phyloP scores from a whole-genome alignment of 768 basidiomycete species.

The Pulveroboletus sp. region DNA sequence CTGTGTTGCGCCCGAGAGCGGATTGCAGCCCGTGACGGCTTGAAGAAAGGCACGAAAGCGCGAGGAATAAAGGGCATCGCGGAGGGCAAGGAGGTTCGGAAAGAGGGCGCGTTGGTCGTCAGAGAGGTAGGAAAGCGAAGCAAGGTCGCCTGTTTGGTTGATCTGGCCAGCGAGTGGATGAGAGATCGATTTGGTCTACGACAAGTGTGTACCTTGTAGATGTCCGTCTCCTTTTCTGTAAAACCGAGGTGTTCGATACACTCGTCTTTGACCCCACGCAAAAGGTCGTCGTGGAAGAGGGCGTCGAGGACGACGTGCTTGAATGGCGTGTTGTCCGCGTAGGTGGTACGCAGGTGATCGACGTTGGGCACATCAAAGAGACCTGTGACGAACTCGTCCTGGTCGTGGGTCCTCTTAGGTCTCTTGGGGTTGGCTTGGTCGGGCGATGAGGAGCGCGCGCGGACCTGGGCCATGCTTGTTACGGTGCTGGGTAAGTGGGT shows the following conservation, averaged over 20 bases:
- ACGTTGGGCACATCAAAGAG: slow-evolving; percentile 60
- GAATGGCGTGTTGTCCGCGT: slow-evolving; percentile 66
- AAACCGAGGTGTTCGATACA: slow-evolving; percentile 77
- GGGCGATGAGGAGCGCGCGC: slow-evolving; percentile 42
- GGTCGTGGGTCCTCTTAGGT: slow-evolving; percentile 36
- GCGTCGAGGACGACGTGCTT: slow-evolving; percentile 79
- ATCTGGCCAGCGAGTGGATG: slow-evolving; percentile 51
- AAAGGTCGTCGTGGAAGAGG: slow-evolving; percentile 80
- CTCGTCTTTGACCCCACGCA: slow-evolving; percentile 81
- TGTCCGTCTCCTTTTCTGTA: slow-evolving; percentile 95
- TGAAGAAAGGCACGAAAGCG: slow-evolving; percentile 82
- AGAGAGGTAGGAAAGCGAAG: slow-evolving; percentile 86
- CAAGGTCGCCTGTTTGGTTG: slow-evolving; percentile 95
- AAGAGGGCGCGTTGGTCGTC: slow-evolving; percentile 74
- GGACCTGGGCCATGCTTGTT: slow-evolving; percentile 40
- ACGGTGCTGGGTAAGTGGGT: background rate
- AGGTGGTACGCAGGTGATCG: slow-evolving; percentile 52
- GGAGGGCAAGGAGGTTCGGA: slow-evolving; percentile 75
- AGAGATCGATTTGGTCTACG: background rate
- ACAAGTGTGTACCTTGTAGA: slow-evolving; percentile 74
- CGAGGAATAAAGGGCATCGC: slow-evolving; percentile 87
- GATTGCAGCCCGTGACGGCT: slow-evolving; percentile 87
- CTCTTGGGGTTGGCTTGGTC: slow-evolving; percentile 31
- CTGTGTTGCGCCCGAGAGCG: slow-evolving; percentile 86
- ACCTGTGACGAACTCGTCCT: slow-evolving; percentile 29